Base-by-base conservation (phyloP, 2,329 filamentous ascomycete species). In the Beauveria sp. region DNA sequence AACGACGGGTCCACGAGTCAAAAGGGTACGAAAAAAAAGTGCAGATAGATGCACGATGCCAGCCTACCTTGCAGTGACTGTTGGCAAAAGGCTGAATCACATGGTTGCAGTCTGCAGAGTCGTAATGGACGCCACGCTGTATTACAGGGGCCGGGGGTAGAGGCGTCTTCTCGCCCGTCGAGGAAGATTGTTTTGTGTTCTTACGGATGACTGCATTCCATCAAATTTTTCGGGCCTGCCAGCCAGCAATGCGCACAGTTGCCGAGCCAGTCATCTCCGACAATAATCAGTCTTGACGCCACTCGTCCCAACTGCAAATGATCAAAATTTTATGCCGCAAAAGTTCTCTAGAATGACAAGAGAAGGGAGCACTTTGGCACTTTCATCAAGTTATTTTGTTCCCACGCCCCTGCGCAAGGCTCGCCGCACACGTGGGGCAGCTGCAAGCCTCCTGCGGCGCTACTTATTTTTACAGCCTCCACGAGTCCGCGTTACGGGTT, bases 371-470 rank as follows among this genome's bases (percentile, higher is more conserved):
- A 24, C 10, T 14, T 22, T 20, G 9, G 18, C 49, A 31, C 12
- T 16, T 8, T 51, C 26, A 31, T 16, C 18, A 16, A 16, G 22
- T 34, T 31, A 10, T 51, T 20, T 31, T 14, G 7, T 20, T 8
- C 18, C 20, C 49, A 9, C 12, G 14, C 10, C 31, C 31, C 34
- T 38, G 34, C 34, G 5, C 26, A 7, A 34, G 12, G n/a, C 14
- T 22, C 8, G 43, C 24, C 20, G 43, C 43, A 28, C 50, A 61
- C 42, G 58, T 54, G 58, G 58, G 50, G 50, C 28, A 14, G 58
- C 42, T 42, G 42, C 50, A 49, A 54, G 50, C 58, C 58, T 61
- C 50, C 26, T 54, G 22, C 45, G 45, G 43, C 53, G 40, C 42
- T 20, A 34, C 31, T 9, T 31, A 31, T 31, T 31, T 31, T 31